phyloP scores from a whole-genome alignment of 768 basidiomycete species.

The Kwoniella sp. region DNA sequence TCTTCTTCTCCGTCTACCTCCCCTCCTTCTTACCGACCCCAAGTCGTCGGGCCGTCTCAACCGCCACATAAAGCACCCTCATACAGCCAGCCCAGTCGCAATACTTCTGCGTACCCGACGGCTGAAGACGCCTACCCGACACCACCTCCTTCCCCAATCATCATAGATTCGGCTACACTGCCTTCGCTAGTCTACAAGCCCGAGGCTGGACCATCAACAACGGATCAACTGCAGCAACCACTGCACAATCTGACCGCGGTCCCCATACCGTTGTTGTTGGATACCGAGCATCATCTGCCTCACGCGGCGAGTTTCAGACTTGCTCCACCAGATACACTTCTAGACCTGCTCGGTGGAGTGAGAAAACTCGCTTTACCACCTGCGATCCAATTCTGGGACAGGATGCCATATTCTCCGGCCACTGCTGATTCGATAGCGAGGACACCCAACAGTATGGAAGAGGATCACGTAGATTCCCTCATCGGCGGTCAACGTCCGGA shows the following conservation, averaged over 20 bases:
- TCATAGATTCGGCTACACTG: conserved; percentile 11
- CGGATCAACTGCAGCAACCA: neutral
- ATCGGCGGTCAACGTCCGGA: conserved; percentile 21
- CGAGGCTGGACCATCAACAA: neutral
- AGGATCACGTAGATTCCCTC: conserved; percentile 36
- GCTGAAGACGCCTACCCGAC: conserved; percentile 29
- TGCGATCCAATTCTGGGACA: conserved; percentile 29
- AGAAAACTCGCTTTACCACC: conserved; percentile 12
- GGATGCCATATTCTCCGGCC: conserved; percentile 38
- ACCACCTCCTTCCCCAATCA: conserved; percentile 34
- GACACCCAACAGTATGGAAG: conserved; percentile 30
- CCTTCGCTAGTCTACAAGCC: neutral
- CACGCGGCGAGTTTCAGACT: conserved; percentile 34
- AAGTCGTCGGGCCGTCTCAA: neutral
- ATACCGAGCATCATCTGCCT: conserved; percentile 28
- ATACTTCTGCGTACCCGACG: neutral
- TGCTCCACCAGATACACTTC: conserved; percentile 10
- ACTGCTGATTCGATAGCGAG: conserved; percentile 17
- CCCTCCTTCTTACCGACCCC: no score
- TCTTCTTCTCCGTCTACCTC: neutral
- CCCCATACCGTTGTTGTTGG: conserved; percentile 22
- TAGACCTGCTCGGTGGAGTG: conserved; percentile 29
- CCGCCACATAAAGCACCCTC: neutral
- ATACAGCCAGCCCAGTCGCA: conserved; percentile 8
- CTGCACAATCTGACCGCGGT: neutral